Base-by-base conservation (phyloP, 768 basidiomycete genomes). In the Pisolithus albus region DNA sequence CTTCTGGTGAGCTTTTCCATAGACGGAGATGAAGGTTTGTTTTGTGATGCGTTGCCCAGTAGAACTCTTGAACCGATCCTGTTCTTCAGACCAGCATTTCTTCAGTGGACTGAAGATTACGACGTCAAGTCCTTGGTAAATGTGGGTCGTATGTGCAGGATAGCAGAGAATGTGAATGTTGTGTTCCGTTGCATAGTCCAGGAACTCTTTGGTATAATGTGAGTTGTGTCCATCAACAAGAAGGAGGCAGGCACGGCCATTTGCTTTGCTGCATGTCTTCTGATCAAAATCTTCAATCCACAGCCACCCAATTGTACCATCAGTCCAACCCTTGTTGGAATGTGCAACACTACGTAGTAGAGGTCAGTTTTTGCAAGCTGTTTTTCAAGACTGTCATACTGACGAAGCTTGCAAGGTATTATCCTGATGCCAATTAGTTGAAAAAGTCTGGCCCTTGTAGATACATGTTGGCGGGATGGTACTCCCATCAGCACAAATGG, bases 401-500 rank as follows among this genome's bases (percentile, higher is more conserved):
- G 13, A 56, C 21, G 32, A 56, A 23, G 64, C 65, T 16, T 63
- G 57, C 1, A 57, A 8, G n/a, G n/a, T n/a, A n/a, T n/a, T n/a
- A n/a, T n/a, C n/a, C n/a, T n/a, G n/a, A n/a, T n/a, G n/a, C n/a
- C n/a, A n/a, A n/a, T n/a, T n/a, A n/a, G n/a, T n/a, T n/a, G n/a
- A n/a, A n/a, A n/a, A n/a, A n/a, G n/a, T n/a, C n/a, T n/a, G n/a
- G n/a, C n/a, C n/a, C n/a, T n/a, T n/a, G n/a, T n/a, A n/a, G n/a
- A n/a, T n/a, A n/a, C n/a, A n/a, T n/a, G n/a, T n/a, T n/a, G n/a
- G n/a, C n/a, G n/a, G n/a, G n/a, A n/a, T n/a, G n/a, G n/a, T 11
- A 2, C 40, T 18, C 7, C 77, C 75, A 61, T 73, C 72, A 0
- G 67, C 71, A 58, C 72, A 71, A 30, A 75, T 75, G 3, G 70